Conservation (phyloP, 352 stramenopile species). For the Phytophthora aleatoria region DNA sequence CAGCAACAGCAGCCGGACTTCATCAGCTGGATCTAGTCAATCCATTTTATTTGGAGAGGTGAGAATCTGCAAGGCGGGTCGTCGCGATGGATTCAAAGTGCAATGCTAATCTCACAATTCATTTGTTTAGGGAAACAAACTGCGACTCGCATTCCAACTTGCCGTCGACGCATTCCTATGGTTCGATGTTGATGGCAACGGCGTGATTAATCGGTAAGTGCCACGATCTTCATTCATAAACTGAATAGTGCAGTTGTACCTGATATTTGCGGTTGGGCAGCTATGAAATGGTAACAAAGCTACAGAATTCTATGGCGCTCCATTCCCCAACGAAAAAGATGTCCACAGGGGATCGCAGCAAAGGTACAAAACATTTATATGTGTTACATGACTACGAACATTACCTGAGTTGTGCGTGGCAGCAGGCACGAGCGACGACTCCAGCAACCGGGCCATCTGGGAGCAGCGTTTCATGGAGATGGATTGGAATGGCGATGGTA, state of each 20-base stretch:
- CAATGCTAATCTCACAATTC: background rate
- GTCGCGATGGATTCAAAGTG: background rate
- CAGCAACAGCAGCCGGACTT: constrained; percentile 16
- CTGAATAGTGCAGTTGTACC: background rate
- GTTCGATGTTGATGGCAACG: constrained; percentile 84
- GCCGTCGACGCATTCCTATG: constrained; percentile 85
- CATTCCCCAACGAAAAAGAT: constrained; percentile 85
- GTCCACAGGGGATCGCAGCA: constrained; percentile 38
- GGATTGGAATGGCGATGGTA: constrained; percentile 87
- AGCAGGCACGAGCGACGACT: constrained; percentile 44
- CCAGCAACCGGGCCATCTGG: constrained; percentile 76
- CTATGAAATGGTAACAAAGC: constrained; percentile 63
- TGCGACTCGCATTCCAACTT: constrained; percentile 80
- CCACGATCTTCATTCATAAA: background rate
- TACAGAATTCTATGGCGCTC: constrained; percentile 65
- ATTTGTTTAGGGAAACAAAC: constrained; percentile 70
- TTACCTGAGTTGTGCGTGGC: background rate
- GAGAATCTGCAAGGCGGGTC: background rate
- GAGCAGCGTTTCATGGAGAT: constrained; percentile 88
- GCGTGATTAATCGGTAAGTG: constrained; percentile 71
- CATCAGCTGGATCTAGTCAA: constrained; percentile 17
- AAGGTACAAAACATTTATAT: constrained; percentile 18
- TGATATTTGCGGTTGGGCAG: constrained; percentile 28
- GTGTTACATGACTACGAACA: background rate
- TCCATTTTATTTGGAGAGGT: constrained; percentile 78